Evolutionary conservation across 106 monocot genomes (phyloP).

Genomic region (Gastrodia elata): DNA sequence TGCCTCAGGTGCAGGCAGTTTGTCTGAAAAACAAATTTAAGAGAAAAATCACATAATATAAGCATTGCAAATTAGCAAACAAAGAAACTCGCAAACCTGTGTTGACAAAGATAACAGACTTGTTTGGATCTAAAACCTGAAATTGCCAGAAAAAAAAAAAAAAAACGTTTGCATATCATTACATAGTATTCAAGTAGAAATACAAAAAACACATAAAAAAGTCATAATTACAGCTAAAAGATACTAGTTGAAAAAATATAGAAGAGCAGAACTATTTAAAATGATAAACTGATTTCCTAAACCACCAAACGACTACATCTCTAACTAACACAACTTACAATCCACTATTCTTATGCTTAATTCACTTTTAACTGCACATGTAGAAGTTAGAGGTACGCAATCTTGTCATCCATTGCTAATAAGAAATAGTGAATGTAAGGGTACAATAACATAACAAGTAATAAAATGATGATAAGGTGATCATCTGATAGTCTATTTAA

Average conservation of each 20-base stretch:
- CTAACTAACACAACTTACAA: too few relatives aligned
- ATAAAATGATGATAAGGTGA: too few relatives aligned
- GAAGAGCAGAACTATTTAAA: too few relatives aligned
- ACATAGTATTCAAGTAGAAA: not conserved
- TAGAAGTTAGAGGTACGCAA: too few relatives aligned
- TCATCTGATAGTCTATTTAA: too few relatives aligned
- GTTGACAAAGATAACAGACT: slow-evolving; percentile 58
- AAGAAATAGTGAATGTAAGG: too few relatives aligned
- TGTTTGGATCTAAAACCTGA: slow-evolving; percentile 86
- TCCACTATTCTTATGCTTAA: too few relatives aligned
- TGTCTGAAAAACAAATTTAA: slow-evolving; percentile 43
- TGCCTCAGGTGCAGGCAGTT: slow-evolving; percentile 51
- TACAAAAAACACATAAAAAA: not conserved
- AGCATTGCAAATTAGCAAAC: not conserved
- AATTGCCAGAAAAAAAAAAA: slow-evolving; percentile 11
- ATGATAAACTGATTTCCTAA: too few relatives aligned
- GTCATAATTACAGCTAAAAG: not conserved
- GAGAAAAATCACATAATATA: not conserved
- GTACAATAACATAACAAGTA: too few relatives aligned
- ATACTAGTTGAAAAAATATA: not conserved
- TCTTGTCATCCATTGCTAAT: too few relatives aligned
- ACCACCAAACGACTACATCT: too few relatives aligned
- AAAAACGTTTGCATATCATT: not conserved
- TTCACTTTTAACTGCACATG: too few relatives aligned
- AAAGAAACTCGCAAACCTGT: slow-evolving; percentile 47